These are phyloP conservation scores for Allomyces javanicus DNA, from an alignment of 192 early-diverging fungal species.

Conservation along the genomic window DNA sequence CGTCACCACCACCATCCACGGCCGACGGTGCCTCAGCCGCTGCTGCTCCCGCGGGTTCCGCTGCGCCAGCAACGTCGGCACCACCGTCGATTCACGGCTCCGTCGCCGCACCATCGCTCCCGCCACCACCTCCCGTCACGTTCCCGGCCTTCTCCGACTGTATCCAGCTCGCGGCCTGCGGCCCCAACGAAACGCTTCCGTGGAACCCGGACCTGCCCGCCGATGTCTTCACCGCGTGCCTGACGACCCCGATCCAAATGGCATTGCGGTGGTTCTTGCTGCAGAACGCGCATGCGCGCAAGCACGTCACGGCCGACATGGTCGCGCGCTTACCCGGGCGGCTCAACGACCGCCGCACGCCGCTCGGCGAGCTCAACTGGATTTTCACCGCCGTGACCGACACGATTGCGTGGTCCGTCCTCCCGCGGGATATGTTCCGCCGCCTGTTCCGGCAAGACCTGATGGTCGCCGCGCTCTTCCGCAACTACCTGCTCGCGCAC, in stretches of 20 bases:
- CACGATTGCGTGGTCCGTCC: slow-evolving; percentile 91
- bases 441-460: slow-evolving; percentile 82
- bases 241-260: slow-evolving; percentile 89
- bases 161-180: slow-evolving; percentile 86
- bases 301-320: slow-evolving; percentile 65
- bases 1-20: background rate
- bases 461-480: slow-evolving; percentile 78
- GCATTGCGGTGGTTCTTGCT: slow-evolving; percentile 79
- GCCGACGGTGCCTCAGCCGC: background rate
- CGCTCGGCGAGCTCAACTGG: slow-evolving; percentile 95
- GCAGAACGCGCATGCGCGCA: slow-evolving; percentile 49
- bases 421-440: slow-evolving; percentile 75
- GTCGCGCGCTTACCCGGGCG: slow-evolving; percentile 68
- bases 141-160: slow-evolving; percentile 36
- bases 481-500: slow-evolving; percentile 89
- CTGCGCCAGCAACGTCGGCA: slow-evolving; percentile 5
- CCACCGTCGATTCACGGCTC: slow-evolving; percentile 7
- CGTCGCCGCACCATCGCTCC: slow-evolving; percentile 6
- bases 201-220: slow-evolving; percentile 87
- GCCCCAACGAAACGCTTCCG: slow-evolving; percentile 63
- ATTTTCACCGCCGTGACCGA: slow-evolving; percentile 97
- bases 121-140: background rate
- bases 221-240: slow-evolving; percentile 87
- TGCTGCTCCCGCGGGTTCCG: slow-evolving; percentile 9
- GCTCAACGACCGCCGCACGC: slow-evolving; percentile 74